Base-by-base conservation (phyloP, 306 rosid genomes). In the Oxytropis ochrocephala region DNA sequence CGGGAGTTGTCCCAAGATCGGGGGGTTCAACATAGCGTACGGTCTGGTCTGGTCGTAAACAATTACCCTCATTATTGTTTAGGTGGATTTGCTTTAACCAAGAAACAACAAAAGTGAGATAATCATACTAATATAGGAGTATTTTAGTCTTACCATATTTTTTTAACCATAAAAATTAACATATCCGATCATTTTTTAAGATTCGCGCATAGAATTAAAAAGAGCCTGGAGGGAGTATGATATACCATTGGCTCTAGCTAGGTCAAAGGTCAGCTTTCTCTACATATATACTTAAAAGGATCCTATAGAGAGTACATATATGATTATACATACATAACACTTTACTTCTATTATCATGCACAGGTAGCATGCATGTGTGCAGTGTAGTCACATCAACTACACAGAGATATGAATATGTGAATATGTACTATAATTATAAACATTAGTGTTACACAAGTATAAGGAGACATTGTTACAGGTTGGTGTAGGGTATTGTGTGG, bases 381-480 rank as follows among this genome's bases (percentile, higher is more conserved):
- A 72, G 61, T 59, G 46, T 18, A 0, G 75, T 78, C 82, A 78
- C 78, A 73, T 79, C 79, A 73, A 5, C 13, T 19, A 58, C 50
- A 73, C 10, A 42, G 63, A 73, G 48, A 48, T 56, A 48, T 56
- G 74, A 63, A 54, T 14, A 7, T 63, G 46, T 55, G 77, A 64
- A 65, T 27, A 33, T 42, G 82, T 72, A 58, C 74, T 6, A 33
- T 18, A 52, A 50, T 66, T 41, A 52, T 10, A 51, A 13, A 58
- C 11, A 21, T 47, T 65, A 58, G 39, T 27, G 70, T 64, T 60
- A 35, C 57, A 78, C 32, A 69, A 65, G 70, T 68, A 74, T 74
- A 52, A 14, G 51, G 56, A 73, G 64, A 74, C 81, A 75, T 70
- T 60, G 76, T 64, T 78, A 47, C 73, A 84, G 48, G 79, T 73